Evolutionary conservation across 106 monocot genomes (phyloP).

Genomic region (Dendrobium officinale): DNA sequence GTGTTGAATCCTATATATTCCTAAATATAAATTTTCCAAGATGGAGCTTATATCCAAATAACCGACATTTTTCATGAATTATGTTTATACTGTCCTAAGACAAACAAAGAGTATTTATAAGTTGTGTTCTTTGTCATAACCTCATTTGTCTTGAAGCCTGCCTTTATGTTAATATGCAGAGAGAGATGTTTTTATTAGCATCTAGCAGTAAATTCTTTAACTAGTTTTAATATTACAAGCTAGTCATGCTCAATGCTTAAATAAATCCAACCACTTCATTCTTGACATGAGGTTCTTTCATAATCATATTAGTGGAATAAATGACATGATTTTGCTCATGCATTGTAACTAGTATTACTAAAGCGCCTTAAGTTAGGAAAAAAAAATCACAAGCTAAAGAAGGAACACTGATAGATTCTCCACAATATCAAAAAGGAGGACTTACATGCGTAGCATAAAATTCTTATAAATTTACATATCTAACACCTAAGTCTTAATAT

Average conservation of each 20-base stretch:
- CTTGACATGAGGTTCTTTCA: not conserved
- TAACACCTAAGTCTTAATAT: too few relatives aligned
- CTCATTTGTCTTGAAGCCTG: not conserved
- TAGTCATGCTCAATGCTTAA: not conserved
- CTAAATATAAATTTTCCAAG: too few relatives aligned
- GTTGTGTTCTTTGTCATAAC: not conserved
- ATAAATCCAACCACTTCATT: not conserved
- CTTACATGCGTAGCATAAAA: too few relatives aligned
- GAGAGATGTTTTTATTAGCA: not conserved
- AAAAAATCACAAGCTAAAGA: too few relatives aligned
- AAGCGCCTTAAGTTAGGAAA: not conserved
- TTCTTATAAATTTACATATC: too few relatives aligned
- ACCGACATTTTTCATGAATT: too few relatives aligned
- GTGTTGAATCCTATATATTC: too few relatives aligned
- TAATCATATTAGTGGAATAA: not conserved
- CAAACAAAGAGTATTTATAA: not conserved
- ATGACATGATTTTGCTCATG: not conserved
- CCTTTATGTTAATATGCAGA: not conserved
- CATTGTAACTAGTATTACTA: not conserved
- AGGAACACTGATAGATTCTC: too few relatives aligned
- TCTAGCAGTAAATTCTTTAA: not conserved
- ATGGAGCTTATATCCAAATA: too few relatives aligned
- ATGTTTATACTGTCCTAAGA: too few relatives aligned
- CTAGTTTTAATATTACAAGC: not conserved
- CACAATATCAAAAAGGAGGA: too few relatives aligned